phyloP scores from a whole-genome alignment of 257 asterid species.

The Jasminum sambac region DNA sequence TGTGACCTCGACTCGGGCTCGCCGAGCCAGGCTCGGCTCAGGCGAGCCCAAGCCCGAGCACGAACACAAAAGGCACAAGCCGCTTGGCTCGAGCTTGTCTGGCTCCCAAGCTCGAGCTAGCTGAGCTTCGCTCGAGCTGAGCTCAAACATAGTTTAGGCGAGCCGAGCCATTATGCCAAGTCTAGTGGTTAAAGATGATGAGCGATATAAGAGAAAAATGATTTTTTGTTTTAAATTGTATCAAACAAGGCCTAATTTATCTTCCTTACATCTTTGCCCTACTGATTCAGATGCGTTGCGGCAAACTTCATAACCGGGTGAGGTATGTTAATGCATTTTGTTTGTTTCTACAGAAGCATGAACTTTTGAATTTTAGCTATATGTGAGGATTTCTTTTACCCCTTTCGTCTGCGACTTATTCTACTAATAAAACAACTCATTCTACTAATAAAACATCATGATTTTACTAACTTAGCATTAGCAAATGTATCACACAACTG shows the following conservation, averaged over 20 bases:
- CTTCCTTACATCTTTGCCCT: slow-evolving; percentile 9
- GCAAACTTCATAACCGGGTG: slow-evolving; percentile 93
- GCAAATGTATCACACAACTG: neutral
- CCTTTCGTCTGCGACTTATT: neutral
- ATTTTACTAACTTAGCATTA: slow-evolving; percentile 7
- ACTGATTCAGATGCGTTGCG: slow-evolving; percentile 78
- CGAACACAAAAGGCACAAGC: too few species aligned
- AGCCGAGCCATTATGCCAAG: too few species aligned
- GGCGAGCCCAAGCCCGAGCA: too few species aligned
- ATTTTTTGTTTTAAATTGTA: too few species aligned
- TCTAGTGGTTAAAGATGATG: too few species aligned
- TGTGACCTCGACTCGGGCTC: too few species aligned
- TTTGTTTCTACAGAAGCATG: slow-evolving; percentile 7
- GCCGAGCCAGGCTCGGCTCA: too few species aligned
- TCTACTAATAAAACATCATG: neutral
- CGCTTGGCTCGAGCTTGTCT: too few species aligned
- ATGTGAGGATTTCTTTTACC: slow-evolving; percentile 15
- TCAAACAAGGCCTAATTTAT: neutral
- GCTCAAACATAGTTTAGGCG: too few species aligned
- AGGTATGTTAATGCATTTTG: slow-evolving; percentile 50
- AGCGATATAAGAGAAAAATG: too few species aligned
- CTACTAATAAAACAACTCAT: neutral
- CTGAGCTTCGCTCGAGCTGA: too few species aligned
- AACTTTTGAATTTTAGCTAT: neutral
- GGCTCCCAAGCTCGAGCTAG: too few species aligned